Base-by-base conservation (phyloP, 768 basidiomycete genomes). In the Vararia minispora region DNA sequence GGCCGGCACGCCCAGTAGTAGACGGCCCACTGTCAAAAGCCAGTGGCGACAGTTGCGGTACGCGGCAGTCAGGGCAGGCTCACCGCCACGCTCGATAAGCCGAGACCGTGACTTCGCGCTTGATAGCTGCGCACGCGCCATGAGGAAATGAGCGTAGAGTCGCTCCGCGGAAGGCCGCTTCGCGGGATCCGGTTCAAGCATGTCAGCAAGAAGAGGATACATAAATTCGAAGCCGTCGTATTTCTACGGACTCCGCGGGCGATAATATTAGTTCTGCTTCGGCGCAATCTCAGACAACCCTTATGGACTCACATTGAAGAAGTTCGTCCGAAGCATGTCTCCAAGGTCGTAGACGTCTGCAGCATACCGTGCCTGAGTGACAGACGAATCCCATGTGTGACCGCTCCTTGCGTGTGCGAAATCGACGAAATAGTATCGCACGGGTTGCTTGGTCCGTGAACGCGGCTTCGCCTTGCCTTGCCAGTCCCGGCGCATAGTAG, bases 341-440 rank as follows among this genome's bases (percentile, higher is more conserved):
- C 58, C 62, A 12, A 63, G 22, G 23, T 52, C 55, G 38, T 61
- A 62, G 14, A 61, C 41, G 26, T 65, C 63, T 1, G 54, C 1
- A 37, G 45, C 3, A 3, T 22, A 37, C 2, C 44, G 44, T 37
- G 56, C 58, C 40, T 63, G 61, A 1, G 62, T 61, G 0, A 58
- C 56, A 0, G 62, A 50, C 35, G 58, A 59, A 47, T 74, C 69
- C 3, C 0, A 42, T 43, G 0, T 63, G 60, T 0, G 48, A 33
- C 1, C 47, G 40, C 5, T 59, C 47, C 0, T 50, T 33, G 0
- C 60, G 55, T 1, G 41, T 47, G 30, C 62, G 10, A 64, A 63
- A 28, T 63, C 63, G 21, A 62, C 60, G 29, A 61, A 37, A 28
- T 51, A 60, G 37, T 64, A 64, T 32, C 54, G 58, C 0, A 46